Base-by-base conservation (phyloP, 176 grass and related monocot genomes). In the Phoenix dactylifera region DNA sequence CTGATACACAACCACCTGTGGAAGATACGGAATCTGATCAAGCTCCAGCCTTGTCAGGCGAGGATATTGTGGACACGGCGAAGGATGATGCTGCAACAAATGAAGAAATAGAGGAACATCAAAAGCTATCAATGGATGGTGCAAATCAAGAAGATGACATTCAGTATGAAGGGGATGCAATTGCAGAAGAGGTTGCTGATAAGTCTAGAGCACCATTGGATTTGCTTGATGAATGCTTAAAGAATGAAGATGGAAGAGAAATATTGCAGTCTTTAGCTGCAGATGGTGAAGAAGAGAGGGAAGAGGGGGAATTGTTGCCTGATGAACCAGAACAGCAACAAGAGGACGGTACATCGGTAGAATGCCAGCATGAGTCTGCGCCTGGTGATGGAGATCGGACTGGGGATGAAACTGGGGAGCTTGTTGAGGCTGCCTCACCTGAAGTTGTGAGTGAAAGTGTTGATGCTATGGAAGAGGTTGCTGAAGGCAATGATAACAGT, bases 1-100 rank as follows among this genome's bases (percentile, higher is more conserved):
- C 71, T 70, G 87, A 90, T 64, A 69, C 35, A 55, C 80, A 79
- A 49, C 64, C 72, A 4, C 72, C 49, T 68, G 57, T 48, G 16
- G 87, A 98, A 76, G 87, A 89, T 39, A 76, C 88, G 67, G 84
- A 81, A 29, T 51, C 78, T 16, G 83, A 95, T 86, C 86, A 86
- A 57, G 35, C 58, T 39, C 61, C 83, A 20, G 17, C 29, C 12
- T 28, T 28, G 59, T 50, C 29, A 0, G 70, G 69, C 65, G 87
- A 92, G 28, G 74, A 76, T 61, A 59, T 56, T 55, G 19, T 48
- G 12, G 76, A 81, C 50, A 48, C 57, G 56, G 44, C 52, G 6
- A 78, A 86, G 20, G 93, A 92, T 1, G 79, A 90, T 51, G 7
- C 52, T 26, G 59, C 61, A 72, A 59, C 55, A 51, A 91, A 72